A percentile compares a stretch with the other conserved stretches of the same genome.
Conservation (phyloP, 129 eudicot genomes). For the Centella asiatica region DNA sequence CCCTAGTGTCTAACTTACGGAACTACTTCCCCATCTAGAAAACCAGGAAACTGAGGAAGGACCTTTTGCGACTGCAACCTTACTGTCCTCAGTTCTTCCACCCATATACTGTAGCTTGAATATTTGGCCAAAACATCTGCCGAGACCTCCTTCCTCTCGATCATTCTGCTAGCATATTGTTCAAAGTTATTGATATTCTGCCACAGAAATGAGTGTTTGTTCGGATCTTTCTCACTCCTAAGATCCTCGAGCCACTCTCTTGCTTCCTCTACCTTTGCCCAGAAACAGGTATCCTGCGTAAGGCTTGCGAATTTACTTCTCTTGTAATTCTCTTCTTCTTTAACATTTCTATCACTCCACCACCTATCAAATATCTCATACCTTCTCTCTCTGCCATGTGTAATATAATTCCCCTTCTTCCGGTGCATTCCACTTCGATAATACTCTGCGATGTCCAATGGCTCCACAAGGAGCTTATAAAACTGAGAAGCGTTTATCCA, state of each 20-base stretch:
- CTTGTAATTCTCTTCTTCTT: conserved; percentile 21
- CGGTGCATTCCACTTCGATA: conserved; percentile 47
- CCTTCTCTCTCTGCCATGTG: conserved; percentile 51
- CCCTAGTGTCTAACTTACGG: conserved; percentile 15
- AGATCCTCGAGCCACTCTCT: conserved; percentile 39
- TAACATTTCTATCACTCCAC: conserved; percentile 52
- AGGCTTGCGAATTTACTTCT: conserved; percentile 59
- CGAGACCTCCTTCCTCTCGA: conserved; percentile 67
- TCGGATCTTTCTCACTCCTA: conserved; percentile 37
- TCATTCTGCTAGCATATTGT: conserved; percentile 40
- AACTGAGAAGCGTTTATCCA: conserved; percentile 76
- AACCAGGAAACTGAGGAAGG: conserved; percentile 35
- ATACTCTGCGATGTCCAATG: conserved; percentile 86
- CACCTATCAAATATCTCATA: conserved; percentile 62
- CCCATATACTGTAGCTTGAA: conserved; percentile 65
- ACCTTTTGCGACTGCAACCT: conserved; percentile 41
- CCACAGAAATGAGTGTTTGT: conserved; percentile 26
- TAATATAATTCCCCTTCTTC: conserved; percentile 59
- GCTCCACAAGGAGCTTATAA: conserved; percentile 84
- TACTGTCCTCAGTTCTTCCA: conserved; percentile 43
- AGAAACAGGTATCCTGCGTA: conserved; percentile 75
- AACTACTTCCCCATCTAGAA: conserved; percentile 35
- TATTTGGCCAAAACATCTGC: conserved; percentile 65
- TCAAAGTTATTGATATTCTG: conserved; percentile 45
- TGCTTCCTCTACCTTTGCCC: conserved; percentile 86